phyloP scores from a whole-genome alignment of 768 basidiomycete species.

The Suillus brevipes region DNA sequence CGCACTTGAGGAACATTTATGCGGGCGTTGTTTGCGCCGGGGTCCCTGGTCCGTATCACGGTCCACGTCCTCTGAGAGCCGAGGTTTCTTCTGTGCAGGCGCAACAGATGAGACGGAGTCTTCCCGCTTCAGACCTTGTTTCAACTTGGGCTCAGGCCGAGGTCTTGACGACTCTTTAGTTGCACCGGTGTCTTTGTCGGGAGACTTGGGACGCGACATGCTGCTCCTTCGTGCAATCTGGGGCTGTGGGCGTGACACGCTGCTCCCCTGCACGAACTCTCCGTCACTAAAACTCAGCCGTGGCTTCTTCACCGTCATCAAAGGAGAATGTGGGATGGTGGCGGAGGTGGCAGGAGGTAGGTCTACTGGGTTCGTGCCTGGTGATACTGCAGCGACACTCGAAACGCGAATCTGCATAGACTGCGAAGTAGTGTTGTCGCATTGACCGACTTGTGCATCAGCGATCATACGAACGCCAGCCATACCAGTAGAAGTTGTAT shows the following conservation, averaged over 20 bases:
- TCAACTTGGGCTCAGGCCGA: constrained; percentile 1
- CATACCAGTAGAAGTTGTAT: neutral
- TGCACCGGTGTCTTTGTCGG: neutral
- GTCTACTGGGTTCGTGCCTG: neutral
- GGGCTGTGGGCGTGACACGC: constrained; percentile 4
- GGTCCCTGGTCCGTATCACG: neutral
- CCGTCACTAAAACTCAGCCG: constrained; percentile 1
- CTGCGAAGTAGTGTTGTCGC: neutral
- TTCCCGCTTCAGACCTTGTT: constrained; percentile 2
- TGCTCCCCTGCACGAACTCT: constrained; percentile 4
- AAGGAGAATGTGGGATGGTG: neutral
- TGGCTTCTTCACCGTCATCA: constrained; percentile 16
- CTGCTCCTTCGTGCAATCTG: constrained; percentile 12
- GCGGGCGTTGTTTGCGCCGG: constrained; percentile 7
- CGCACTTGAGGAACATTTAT: neutral
- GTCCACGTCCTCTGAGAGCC: constrained; percentile 6
- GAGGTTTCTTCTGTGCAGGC: constrained; percentile 26
- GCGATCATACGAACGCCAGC: neutral
- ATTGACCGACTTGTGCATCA: neutral
- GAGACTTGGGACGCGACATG: constrained; percentile 7
- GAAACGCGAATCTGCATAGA: neutral
- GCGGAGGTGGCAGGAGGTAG: neutral
- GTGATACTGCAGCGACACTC: neutral
- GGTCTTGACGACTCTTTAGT: neutral
- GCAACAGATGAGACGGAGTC: constrained; percentile 9